A percentile compares a stretch with the other conserved stretches of the same genome.
Evolutionary conservation across 345 rosid species (phyloP).

Genomic region (Melaleuca alternifolia): DNA sequence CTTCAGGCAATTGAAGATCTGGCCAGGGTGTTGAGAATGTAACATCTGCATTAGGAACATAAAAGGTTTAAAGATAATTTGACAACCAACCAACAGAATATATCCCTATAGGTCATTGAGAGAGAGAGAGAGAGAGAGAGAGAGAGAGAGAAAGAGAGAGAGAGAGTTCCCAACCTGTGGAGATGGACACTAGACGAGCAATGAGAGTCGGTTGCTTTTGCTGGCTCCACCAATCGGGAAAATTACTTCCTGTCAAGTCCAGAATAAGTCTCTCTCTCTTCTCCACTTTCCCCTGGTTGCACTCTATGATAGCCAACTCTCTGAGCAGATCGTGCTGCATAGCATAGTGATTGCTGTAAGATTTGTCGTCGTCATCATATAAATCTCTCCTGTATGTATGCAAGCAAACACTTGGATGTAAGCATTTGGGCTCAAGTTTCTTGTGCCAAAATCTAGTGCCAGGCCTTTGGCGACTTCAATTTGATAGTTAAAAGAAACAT

Average conservation of each 20-base stretch:
- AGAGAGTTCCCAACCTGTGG: slow-evolving; percentile 18
- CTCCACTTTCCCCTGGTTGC: slow-evolving; percentile 4
- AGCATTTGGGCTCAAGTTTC: not conserved
- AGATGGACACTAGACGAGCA: slow-evolving; percentile 33
- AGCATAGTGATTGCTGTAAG: slow-evolving; percentile 19
- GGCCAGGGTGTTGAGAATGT: slow-evolving; percentile 33
- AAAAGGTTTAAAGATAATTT: fast-evolving
- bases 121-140: not conserved
- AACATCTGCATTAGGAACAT: slow-evolving; percentile 28
- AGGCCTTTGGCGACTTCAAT: not conserved
- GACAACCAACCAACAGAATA: fast-evolving
- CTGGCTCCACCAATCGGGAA: slow-evolving; percentile 39
- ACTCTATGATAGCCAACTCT: slow-evolving; percentile 25
- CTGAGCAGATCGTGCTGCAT: slow-evolving; percentile 39
- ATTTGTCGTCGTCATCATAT: slow-evolving; percentile 11
- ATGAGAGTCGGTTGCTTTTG: not conserved
- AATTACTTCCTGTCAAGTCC: slow-evolving; percentile 12
- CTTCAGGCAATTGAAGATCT: slow-evolving; percentile 24
- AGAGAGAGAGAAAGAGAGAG: not conserved
- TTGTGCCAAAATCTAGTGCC: not conserved
- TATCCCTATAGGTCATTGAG: fast-evolving
- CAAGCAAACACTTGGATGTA: not conserved
- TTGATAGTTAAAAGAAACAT: not conserved
- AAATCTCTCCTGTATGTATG: slow-evolving; percentile 19
- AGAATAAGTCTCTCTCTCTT: slow-evolving; percentile 21